A percentile compares a stretch with the other conserved stretches of the same genome.
Evolutionary conservation across 2,329 filamentous ascomycete species (phyloP).

Genomic region (Aspergillus sp.): DNA sequence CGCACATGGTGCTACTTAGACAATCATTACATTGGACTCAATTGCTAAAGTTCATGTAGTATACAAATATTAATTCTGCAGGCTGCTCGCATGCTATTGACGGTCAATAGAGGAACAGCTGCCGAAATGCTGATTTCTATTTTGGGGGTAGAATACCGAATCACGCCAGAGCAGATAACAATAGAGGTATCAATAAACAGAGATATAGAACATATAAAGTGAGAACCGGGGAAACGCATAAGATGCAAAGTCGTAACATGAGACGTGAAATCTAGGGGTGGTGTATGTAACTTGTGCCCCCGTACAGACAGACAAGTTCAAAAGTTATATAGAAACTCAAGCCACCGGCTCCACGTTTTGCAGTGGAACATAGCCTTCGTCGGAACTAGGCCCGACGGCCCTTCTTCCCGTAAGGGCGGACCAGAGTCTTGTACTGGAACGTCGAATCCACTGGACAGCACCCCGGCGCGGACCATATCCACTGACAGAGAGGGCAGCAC

Average conservation of each 20-base stretch:
- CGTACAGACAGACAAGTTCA: no score
- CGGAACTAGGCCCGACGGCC: slow-evolving; percentile 20
- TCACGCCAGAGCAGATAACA: background rate
- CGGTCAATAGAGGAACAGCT: no score
- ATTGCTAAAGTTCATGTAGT: no score
- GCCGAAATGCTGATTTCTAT: background rate
- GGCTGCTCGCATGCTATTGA: no score
- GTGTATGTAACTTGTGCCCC: background rate
- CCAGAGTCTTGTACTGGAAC: slow-evolving; percentile 23
- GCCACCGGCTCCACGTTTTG: slow-evolving; percentile 42
- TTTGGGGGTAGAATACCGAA: no score
- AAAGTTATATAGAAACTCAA: background rate
- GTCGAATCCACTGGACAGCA: slow-evolving; percentile 18
- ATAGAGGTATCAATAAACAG: background rate
- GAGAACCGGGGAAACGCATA: background rate
- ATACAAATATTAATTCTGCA: no score
- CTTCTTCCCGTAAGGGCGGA: slow-evolving; percentile 28
- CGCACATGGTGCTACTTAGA: background rate
- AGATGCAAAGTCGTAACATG: background rate
- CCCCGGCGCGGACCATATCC: slow-evolving; percentile 16
- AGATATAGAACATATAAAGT: background rate
- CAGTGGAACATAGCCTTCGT: slow-evolving; percentile 47
- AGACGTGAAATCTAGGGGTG: background rate
- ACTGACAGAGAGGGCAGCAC: slow-evolving; percentile 24
- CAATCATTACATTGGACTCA: background rate